A percentile compares a stretch with the other conserved stretches of the same genome.
phyloP scores from a whole-genome alignment of 495 filamentous ascomycete species.

The Penicillium soppii region DNA sequence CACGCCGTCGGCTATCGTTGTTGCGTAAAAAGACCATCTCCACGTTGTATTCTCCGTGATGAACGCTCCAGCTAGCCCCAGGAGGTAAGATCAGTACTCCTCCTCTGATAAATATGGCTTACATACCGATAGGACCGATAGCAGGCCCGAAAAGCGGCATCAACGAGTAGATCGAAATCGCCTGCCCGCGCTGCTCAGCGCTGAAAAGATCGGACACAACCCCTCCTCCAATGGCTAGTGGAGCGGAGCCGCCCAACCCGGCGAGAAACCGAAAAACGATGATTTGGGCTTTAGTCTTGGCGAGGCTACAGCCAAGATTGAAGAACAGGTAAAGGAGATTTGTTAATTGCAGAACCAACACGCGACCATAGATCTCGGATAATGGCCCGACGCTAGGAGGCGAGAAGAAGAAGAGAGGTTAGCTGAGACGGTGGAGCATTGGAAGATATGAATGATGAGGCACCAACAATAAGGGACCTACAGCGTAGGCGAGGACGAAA shows the following conservation, averaged over 20 bases:
- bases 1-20: constrained; percentile 46
- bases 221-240: constrained; percentile 37
- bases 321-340: constrained; percentile 48
- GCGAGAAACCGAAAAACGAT: constrained; percentile 52
- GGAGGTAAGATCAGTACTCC: too few species aligned
- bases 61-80: constrained; percentile 49
- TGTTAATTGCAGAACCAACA: constrained; percentile 46
- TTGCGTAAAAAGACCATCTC: constrained; percentile 55
- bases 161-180: constrained; percentile 52
- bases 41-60: constrained; percentile 56
- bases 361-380: constrained; percentile 59
- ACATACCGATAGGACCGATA: constrained; percentile 48
- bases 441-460: too few species aligned
- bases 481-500: too few species aligned
- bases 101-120: too few species aligned
- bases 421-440: too few species aligned
- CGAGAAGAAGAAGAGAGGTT: constrained; percentile 45
- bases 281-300: constrained; percentile 43
- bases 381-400: constrained; percentile 57
- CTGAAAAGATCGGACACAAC: constrained; percentile 28
- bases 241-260: constrained; percentile 45
- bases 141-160: constrained; percentile 52
- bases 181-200: constrained; percentile 51
- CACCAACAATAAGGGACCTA: too few species aligned
- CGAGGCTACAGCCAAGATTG: constrained; percentile 47